Percentiles rank a stretch among this genome's conserved stretches.
phyloP scores from a whole-genome alignment of 2,329 filamentous ascomycete genomes.

The Scytalidium lignicola region DNA sequence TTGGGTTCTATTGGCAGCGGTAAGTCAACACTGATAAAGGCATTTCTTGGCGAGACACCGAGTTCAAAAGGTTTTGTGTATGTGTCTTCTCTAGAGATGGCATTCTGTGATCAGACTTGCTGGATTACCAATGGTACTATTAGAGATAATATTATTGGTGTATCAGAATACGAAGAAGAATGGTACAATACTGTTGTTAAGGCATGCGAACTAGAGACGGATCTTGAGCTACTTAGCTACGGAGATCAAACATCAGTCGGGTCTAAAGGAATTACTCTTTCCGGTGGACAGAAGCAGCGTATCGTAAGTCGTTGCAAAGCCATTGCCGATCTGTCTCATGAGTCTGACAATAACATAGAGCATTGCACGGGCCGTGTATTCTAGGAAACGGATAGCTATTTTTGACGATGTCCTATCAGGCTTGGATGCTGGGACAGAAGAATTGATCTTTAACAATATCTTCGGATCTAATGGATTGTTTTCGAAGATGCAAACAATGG shows the following conservation, averaged over 20 bases:
- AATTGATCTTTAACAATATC: conserved; percentile 8
- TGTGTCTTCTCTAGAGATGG: conserved; percentile 10
- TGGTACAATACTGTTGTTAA: conserved; percentile 13
- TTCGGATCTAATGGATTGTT: conserved; percentile 8
- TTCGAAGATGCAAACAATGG: conserved; percentile 23
- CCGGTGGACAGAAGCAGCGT: conserved; percentile 21
- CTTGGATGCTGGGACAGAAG: conserved; percentile 14
- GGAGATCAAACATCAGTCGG: conserved; percentile 23
- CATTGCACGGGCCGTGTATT: conserved; percentile 22
- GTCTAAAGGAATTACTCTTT: conserved; percentile 24
- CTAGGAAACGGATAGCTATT: conserved; percentile 12
- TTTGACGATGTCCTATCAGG: conserved; percentile 20
- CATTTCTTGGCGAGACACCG: conserved; percentile 17
- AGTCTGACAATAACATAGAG: conserved; percentile 6
- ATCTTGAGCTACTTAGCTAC: conserved; percentile 18
- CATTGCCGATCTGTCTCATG: conserved; percentile 12
- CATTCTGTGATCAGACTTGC: conserved; percentile 17
- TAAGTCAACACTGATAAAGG: conserved; percentile 20
- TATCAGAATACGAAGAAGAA: conserved; percentile 4
- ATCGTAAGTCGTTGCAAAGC: conserved; percentile 19
- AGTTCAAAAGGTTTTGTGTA: conserved; percentile 12
- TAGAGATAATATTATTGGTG: conserved; percentile 8
- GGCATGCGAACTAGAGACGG: conserved; percentile 13
- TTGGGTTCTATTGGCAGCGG: conserved; percentile 23
- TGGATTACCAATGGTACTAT: conserved; percentile 14